Conservation (phyloP, 805 yeast species). For the Monosporozyma solicola region DNA sequence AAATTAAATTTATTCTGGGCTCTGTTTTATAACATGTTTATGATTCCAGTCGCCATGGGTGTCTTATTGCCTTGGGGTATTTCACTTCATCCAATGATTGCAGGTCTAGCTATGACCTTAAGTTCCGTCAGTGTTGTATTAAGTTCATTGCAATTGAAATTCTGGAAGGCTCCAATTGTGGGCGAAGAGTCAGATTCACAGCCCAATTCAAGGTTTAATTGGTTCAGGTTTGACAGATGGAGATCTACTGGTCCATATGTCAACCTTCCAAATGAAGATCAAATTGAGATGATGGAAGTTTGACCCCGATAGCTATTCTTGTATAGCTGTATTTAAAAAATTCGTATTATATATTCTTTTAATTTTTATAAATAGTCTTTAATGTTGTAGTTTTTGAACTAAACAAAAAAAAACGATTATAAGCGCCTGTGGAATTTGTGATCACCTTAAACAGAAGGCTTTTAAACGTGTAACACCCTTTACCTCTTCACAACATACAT, state of each 20-base stretch:
- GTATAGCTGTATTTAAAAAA: neutral
- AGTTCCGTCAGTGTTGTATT: conserved; percentile 84
- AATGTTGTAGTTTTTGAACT: too few relatives aligned
- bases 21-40: conserved; percentile 66
- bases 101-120: conserved; percentile 88
- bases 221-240: neutral
- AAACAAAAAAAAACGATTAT: neutral
- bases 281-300: neutral
- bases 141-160: conserved; percentile 63
- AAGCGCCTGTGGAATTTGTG: neutral
- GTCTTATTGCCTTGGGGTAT: conserved; percentile 71
- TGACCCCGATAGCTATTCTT: neutral
- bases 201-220: neutral
- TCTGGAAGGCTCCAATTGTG: conserved; percentile 40
- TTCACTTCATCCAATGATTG: conserved; percentile 77
- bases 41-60: conserved; percentile 94
- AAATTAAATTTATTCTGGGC: conserved; percentile 85
- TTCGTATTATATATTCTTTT: neutral
- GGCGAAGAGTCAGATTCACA: neutral
- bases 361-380: neutral
- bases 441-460: too few relatives aligned
- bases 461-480: too few relatives aligned
- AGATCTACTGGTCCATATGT: neutral
- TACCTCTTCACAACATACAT: too few relatives aligned
- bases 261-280: neutral